Percentiles rank a stretch among this genome's conserved stretches.
Conservation (phyloP, 1,139 yeast species). For the Blastobotrys elegans region DNA sequence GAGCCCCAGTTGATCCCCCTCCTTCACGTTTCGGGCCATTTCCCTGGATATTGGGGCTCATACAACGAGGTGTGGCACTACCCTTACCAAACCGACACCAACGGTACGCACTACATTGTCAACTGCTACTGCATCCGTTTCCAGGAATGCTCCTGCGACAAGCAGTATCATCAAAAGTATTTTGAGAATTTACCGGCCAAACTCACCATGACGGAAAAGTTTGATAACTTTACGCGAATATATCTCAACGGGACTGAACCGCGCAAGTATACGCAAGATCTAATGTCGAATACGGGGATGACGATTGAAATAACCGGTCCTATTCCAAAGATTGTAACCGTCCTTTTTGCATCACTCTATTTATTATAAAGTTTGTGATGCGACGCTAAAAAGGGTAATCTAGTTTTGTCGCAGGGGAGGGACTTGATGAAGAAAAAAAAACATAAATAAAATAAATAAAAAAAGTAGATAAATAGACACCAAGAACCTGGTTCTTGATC, state of each 20-base stretch:
- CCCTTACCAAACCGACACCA: constrained; percentile 15
- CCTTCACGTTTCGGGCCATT: constrained; percentile 9
- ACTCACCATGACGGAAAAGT: constrained; percentile 6
- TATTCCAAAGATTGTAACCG: too few species aligned
- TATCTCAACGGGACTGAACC: constrained; percentile 22
- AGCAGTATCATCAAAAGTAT: constrained; percentile 15
- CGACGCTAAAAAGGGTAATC: too few species aligned
- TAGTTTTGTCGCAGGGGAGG: too few species aligned
- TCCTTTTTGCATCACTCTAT: too few species aligned
- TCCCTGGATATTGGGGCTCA: constrained; percentile 25
- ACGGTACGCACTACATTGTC: constrained; percentile 19
- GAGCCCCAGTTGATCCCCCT: constrained; percentile 1
- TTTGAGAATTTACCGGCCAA: constrained; percentile 19
- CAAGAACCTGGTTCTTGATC: too few species aligned
- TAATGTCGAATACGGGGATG: too few species aligned
- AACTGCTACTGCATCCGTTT: constrained; percentile 21
- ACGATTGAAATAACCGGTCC: too few species aligned
- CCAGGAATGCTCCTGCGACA: constrained; percentile 25
- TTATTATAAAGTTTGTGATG: too few species aligned
- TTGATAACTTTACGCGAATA: constrained; percentile 9
- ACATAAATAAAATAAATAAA: too few species aligned
- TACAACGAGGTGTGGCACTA: constrained; percentile 19
- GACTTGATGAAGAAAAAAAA: too few species aligned
- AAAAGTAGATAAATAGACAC: too few species aligned
- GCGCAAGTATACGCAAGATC: neutral